Evolutionary conservation across 495 filamentous ascomycete genomes (phyloP).

Genomic region (Saxophila tyrrhenica): DNA sequence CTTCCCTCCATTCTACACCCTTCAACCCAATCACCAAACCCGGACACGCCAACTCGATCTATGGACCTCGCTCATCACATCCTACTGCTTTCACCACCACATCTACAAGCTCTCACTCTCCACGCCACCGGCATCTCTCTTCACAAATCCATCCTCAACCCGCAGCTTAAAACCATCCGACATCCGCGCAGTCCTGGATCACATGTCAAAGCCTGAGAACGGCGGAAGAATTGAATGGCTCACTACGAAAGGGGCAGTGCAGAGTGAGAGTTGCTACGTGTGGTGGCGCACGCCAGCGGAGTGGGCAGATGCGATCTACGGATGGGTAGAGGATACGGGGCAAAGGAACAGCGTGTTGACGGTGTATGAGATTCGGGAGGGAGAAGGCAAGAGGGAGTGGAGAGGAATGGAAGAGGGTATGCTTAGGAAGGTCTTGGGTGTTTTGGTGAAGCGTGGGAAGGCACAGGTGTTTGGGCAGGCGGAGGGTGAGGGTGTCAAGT

Average conservation of each 20-base stretch:
- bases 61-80: slow-evolving; percentile 75
- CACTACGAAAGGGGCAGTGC: slow-evolving; percentile 16
- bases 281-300: slow-evolving; percentile 64
- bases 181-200: slow-evolving; percentile 56
- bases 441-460: slow-evolving; percentile 78
- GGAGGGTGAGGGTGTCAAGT: slow-evolving; percentile 80
- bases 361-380: slow-evolving; percentile 61
- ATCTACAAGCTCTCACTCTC: slow-evolving; percentile 56
- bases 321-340: slow-evolving; percentile 58
- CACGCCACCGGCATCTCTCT: slow-evolving; percentile 39
- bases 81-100: slow-evolving; percentile 69
- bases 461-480: slow-evolving; percentile 90
- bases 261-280: slow-evolving; percentile 43
- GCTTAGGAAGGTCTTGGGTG: slow-evolving; percentile 61
- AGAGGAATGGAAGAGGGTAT: slow-evolving; percentile 61
- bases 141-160: slow-evolving; percentile 40
- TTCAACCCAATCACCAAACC: slow-evolving; percentile 66
- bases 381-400: slow-evolving; percentile 39
- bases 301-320: slow-evolving; percentile 49
- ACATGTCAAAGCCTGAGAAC: slow-evolving; percentile 55
- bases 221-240: slow-evolving; percentile 62
- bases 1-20: slow-evolving; percentile 68
- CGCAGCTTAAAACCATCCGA: slow-evolving; percentile 51
- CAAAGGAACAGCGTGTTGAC: slow-evolving; percentile 66
- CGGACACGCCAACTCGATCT: slow-evolving; percentile 64